These are phyloP conservation scores for Nigrospora osmanthi DNA, from an alignment of 2,329 filamentous ascomycete species.

Conservation along the genomic window DNA sequence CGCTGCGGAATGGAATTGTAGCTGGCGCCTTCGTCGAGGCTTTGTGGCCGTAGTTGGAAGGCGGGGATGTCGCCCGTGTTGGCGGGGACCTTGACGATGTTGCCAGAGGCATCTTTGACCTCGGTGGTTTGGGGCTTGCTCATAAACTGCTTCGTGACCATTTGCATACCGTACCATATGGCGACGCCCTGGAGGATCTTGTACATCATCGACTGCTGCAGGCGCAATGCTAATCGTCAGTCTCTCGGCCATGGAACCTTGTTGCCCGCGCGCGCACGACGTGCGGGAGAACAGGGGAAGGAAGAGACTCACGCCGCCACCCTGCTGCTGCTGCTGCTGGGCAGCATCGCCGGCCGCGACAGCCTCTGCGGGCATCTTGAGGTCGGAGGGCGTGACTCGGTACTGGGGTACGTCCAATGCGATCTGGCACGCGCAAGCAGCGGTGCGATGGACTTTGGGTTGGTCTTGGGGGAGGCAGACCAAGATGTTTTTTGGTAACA, in stretches of 20 bases:
- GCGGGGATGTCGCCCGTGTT: constrained; percentile 53
- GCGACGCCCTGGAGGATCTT: constrained; percentile 44
- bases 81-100: constrained; percentile 42
- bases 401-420: too few species aligned
- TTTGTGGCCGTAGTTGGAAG: constrained; percentile 56
- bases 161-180: constrained; percentile 53
- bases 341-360: constrained; percentile 19
- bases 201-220: constrained; percentile 28
- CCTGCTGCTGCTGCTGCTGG: constrained; percentile 16
- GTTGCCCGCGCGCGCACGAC: neutral
- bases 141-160: constrained; percentile 45
- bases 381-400: neutral
- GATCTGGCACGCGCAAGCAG: too few species aligned
- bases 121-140: constrained; percentile 39
- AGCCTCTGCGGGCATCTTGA: constrained; percentile 25
- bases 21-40: constrained; percentile 51
- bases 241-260: neutral
- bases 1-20: constrained; percentile 60
- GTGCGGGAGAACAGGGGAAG: neutral
- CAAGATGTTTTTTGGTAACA: too few species aligned
- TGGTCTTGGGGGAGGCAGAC: too few species aligned
- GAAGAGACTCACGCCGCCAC: constrained; percentile 16
- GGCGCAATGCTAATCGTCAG: constrained; percentile 7
- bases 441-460: too few species aligned
- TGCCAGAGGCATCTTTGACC: constrained; percentile 42